Base-by-base conservation (phyloP, 2,329 filamentous ascomycete genomes). In the Scytalidium lignicola region DNA sequence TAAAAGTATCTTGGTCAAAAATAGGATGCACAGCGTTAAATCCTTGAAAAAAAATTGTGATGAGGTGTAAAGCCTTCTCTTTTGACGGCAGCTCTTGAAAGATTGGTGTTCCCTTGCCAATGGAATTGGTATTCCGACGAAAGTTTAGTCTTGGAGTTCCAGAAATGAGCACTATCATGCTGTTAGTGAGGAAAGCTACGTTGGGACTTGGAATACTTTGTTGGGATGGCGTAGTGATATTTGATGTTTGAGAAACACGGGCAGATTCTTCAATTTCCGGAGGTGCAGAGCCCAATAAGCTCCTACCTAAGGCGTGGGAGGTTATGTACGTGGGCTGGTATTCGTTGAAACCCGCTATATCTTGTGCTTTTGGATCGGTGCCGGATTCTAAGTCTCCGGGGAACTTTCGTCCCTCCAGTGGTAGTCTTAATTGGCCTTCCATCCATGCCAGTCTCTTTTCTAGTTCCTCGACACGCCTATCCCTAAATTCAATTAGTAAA, bases 1-100 rank as follows among this genome's bases (percentile, higher is more conserved):
- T 42, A 26, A 55, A 57, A 19, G 22, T 21, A n/a, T 21, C n/a
- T 37, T 51, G 28, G 41, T 59, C 51, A 28, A 58, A 60, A 39
- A 60, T 41, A n/a, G 58, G 56, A 23, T 54, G 52, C n/a, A 45
- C 46, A 3, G 44, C 22, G 40, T 55, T 51, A 43, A 58, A 55
- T 5, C 46, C 44, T 37, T 40, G 18, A 21, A 60, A 52, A 3
- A 47, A 28, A 44, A 47, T 50, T 17, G 49, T 45, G 41, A 60
- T 53, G 1, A 58, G 49, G 6, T 10, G 9, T 3, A 56, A n/a
- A 8, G 49, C 48, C 17, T 54, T 41, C 1, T 47, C 32, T 32
- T 48, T 51, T 15, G 55, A 32, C 2, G 55, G 55, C 1, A 55
- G 44, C 2, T 41, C 23, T 47, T 52, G 42, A 40, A 56, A 56